These are phyloP conservation scores for Paxillus rubicundulus DNA, from an alignment of 768 basidiomycete species.

Conservation along the genomic window DNA sequence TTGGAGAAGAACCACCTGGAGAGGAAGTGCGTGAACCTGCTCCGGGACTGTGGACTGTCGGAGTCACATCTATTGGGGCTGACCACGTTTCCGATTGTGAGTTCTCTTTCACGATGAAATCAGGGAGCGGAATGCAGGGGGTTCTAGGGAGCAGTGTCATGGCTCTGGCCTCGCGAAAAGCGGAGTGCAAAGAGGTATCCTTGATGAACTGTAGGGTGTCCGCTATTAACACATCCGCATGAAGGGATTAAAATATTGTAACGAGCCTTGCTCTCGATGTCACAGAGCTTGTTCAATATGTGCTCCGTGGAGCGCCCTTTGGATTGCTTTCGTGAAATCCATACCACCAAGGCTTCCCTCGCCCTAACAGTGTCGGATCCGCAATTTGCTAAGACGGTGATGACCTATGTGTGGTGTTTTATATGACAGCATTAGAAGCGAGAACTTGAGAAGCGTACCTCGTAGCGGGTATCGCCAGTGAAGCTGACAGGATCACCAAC, in stretches of 20 bases:
- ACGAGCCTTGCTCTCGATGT: slow-evolving; percentile 30
- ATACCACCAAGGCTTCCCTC: slow-evolving; percentile 27
- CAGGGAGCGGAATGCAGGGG: slow-evolving; percentile 25
- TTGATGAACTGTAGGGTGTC: slow-evolving; percentile 26
- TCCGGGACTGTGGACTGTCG: background rate
- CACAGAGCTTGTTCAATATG: slow-evolving; percentile 26
- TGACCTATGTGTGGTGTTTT: slow-evolving; percentile 21
- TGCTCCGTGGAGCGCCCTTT: slow-evolving; percentile 31
- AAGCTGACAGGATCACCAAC: slow-evolving; percentile 26
- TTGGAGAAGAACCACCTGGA: background rate
- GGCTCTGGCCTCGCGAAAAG: slow-evolving; percentile 35
- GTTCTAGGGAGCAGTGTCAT: slow-evolving; percentile 26
- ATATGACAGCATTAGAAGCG: background rate
- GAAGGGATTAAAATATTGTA: background rate
- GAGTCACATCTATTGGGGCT: background rate
- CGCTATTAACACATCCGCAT: background rate
- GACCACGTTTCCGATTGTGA: background rate
- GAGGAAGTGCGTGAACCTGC: background rate
- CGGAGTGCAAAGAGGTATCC: slow-evolving; percentile 24
- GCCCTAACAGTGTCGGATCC: slow-evolving; percentile 28
- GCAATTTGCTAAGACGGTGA: slow-evolving; percentile 33
- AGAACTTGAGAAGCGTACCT: slow-evolving; percentile 13
- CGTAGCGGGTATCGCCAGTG: slow-evolving; percentile 28
- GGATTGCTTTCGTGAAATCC: slow-evolving; percentile 29
- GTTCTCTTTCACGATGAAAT: background rate